Evolutionary conservation across 129 eudicot species (phyloP).

Genomic region (Flaveria linearis): DNA sequence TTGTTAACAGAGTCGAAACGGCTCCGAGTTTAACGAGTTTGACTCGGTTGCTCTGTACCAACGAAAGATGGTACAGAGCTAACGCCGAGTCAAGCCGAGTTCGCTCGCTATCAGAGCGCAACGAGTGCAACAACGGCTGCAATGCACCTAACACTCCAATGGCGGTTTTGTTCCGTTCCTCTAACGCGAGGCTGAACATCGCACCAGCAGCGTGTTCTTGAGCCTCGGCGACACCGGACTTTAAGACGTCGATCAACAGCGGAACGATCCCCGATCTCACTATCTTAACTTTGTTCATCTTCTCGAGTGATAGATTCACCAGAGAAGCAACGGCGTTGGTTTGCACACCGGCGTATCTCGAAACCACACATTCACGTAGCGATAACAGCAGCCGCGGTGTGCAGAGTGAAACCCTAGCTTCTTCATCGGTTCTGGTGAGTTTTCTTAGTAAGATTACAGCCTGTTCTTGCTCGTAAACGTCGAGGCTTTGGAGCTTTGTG

Average conservation of each 20-base stretch:
- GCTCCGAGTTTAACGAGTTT: slow-evolving; percentile 75
- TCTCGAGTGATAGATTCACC: slow-evolving; percentile 76
- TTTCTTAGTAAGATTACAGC: slow-evolving; percentile 58
- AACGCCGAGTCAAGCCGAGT: slow-evolving; percentile 82
- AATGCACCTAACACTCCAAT: slow-evolving; percentile 90
- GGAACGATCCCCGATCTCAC: slow-evolving; percentile 80
- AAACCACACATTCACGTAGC: slow-evolving; percentile 47
- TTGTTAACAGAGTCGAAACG: slow-evolving; percentile 46
- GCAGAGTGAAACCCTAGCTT: slow-evolving; percentile 60
- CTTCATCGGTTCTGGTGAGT: slow-evolving; percentile 60
- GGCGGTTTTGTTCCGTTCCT: slow-evolving; percentile 76
- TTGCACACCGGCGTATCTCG: slow-evolving; percentile 59
- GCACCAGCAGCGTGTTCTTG: slow-evolving; percentile 94
- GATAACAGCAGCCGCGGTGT: slow-evolving; percentile 51
- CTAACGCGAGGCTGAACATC: slow-evolving; percentile 74
- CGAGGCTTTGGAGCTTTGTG: slow-evolving; percentile 49
- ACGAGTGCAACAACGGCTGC: slow-evolving; percentile 77
- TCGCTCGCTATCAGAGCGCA: too few relatives aligned
- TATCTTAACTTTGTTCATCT: slow-evolving; percentile 68
- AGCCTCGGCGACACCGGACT: slow-evolving; percentile 61
- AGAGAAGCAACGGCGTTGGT: slow-evolving; percentile 73
- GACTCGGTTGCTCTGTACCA: slow-evolving; percentile 67
- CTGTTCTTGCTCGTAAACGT: slow-evolving; percentile 75
- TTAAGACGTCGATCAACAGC: slow-evolving; percentile 60
- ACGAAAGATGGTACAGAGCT: slow-evolving; percentile 72